Evolutionary conservation across 2,329 filamentous ascomycete genomes (phyloP), one percentile per base, ranked within the genome.

Genomic region (Aspergillus tanneri): DNA sequence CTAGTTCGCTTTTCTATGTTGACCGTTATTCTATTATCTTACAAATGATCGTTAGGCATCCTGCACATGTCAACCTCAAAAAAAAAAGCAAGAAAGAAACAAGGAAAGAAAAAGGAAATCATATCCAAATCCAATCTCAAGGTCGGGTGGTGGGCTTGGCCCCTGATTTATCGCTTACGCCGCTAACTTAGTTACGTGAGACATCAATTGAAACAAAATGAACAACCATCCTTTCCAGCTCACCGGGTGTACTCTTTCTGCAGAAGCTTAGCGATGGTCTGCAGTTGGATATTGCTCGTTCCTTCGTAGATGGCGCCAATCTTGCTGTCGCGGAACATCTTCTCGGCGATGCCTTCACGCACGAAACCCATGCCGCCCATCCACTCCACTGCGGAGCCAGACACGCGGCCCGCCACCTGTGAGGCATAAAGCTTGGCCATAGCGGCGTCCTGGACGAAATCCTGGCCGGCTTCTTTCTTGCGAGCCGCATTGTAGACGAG

Each of bases 331-430:
- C 93, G 81, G 80, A 87, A 99, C 77, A 86, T 96, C 83, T 99
- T 99, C 83, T 99, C 93, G 0, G 93, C 93, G 49, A 96, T 84
- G 0, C 93, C 93, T 71, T 99, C 93, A 36, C 93, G 79, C 12
- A 99, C 93, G 63, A 99, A 99, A 37, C 93, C 93, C 93, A 99
- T 97, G 35, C 93, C 93, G 39, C 93, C 93, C 92, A 97, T 97
- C 93, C 93, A 99, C 75, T 99, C 93, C 22, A 99, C 84, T 0
- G 92, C 93, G 40, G 87, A 80, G 5, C 91, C 85, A 46, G 86
- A 87, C 16, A 99, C 92, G 46, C 83, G 84, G 16, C 88, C 88
- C 0, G 93, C 93, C 24, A 99, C 90, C 74, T 99, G 93, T 4
- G 88, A 93, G 2, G 93, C 84, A 69, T 88, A 96, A 46, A 99